Conservation (phyloP, 352 stramenopile species). For the Salisapilia sapeloensis region DNA sequence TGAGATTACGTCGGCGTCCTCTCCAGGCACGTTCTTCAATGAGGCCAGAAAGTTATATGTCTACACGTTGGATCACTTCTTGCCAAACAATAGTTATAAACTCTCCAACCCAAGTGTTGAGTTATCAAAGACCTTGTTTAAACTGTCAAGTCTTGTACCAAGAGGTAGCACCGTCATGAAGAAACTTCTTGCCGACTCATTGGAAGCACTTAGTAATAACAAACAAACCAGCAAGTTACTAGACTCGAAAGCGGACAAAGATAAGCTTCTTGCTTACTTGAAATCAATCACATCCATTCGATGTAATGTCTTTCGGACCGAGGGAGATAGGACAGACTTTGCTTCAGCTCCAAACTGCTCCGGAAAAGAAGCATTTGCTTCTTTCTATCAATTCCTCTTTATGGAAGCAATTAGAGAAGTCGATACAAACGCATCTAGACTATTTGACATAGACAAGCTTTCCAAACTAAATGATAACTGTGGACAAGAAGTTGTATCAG, state of each 20-base stretch:
- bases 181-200: constrained; percentile 20
- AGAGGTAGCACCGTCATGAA: constrained; percentile 28
- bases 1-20: neutral
- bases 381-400: constrained; percentile 54
- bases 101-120: no score
- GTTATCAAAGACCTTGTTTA: constrained; percentile 23
- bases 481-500: constrained; percentile 8
- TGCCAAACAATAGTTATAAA: no score
- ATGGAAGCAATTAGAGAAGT: constrained; percentile 30
- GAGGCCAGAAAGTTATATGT: no score
- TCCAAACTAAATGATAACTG: constrained; percentile 29
- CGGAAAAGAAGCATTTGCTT: constrained; percentile 16
- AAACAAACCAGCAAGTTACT: no score
- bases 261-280: no score
- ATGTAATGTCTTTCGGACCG: no score
- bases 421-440: constrained; percentile 10
- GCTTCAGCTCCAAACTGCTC: constrained; percentile 20
- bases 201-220: constrained; percentile 13
- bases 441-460: constrained; percentile 13
- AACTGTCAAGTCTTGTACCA: constrained; percentile 31
- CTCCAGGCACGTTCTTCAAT: no score
- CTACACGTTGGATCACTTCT: no score
- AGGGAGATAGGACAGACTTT: constrained; percentile 50
- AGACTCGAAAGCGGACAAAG: no score
- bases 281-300: no score